phyloP scores from a whole-genome alignment of 2,329 filamentous ascomycete species.

The Fusarium bulbicola region DNA sequence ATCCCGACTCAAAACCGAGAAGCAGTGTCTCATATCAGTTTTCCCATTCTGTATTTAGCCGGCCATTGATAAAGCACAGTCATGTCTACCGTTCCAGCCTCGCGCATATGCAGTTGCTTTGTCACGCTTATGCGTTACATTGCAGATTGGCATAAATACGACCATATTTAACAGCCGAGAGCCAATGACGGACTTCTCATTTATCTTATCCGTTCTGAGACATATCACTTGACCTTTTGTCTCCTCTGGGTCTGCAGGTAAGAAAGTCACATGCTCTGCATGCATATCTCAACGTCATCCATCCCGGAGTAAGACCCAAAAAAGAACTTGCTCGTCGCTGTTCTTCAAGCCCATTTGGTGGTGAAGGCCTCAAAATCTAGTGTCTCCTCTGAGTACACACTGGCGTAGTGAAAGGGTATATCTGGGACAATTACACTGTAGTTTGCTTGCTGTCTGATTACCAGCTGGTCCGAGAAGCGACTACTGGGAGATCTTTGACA shows the following conservation, averaged over 20 bases:
- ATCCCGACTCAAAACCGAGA: accelerated
- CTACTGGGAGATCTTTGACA: too few relatives aligned
- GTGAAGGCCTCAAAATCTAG: not conserved
- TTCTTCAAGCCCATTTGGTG: accelerated
- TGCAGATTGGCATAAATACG: not conserved
- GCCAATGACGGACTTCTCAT: not conserved
- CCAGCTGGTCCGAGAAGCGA: too few relatives aligned
- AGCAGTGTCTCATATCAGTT: too few relatives aligned
- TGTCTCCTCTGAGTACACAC: too few relatives aligned
- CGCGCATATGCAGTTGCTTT: not conserved
- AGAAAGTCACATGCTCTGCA: not conserved
- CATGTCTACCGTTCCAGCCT: not conserved
- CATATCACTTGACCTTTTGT: not conserved
- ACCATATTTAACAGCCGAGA: accelerated
- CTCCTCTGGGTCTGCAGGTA: not conserved
- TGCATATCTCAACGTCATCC: not conserved
- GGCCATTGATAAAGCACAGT: accelerated
- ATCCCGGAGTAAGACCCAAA: not conserved
- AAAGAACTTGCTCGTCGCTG: accelerated
- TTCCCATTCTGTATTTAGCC: not conserved
- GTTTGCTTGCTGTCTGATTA: accelerated
- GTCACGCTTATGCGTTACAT: not conserved
- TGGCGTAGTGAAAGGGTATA: accelerated
- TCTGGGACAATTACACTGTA: too few relatives aligned
- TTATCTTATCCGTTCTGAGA: not conserved